These are phyloP conservation scores for Neurospora cerealis DNA, from an alignment of 495 filamentous ascomycete genomes.

Conservation along the genomic window DNA sequence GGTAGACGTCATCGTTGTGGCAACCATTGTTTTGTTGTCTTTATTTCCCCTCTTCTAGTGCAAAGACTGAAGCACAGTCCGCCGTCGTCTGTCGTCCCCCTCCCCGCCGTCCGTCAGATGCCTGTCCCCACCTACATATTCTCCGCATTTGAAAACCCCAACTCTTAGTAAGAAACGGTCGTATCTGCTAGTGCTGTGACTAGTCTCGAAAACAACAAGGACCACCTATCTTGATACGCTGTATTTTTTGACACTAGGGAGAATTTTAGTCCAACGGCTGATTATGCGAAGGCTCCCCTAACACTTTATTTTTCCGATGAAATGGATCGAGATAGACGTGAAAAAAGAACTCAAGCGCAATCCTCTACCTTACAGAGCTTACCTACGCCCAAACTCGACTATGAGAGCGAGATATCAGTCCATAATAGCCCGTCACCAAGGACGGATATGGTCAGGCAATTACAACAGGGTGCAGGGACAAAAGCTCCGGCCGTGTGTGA, in stretches of 20 bases:
- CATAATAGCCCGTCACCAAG: background rate
- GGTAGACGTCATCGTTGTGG: background rate
- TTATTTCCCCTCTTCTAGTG: background rate
- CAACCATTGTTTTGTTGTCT: background rate
- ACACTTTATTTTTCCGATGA: background rate
- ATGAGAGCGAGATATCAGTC: background rate
- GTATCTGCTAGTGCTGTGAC: background rate
- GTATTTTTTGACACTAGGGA: background rate
- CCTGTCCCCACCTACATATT: background rate
- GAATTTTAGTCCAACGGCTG: background rate
- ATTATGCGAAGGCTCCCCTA: background rate
- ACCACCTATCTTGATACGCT: background rate
- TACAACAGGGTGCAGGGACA: background rate
- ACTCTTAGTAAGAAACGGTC: background rate
- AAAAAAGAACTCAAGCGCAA: background rate
- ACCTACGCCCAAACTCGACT: background rate
- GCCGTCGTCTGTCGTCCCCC: background rate
- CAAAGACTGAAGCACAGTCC: background rate
- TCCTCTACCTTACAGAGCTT: no score
- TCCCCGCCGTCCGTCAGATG: background rate
- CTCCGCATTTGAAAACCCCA: background rate
- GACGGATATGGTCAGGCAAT: background rate
- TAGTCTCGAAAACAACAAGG: background rate
- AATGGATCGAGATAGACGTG: background rate
- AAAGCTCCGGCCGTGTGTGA: background rate